Conservation (phyloP, 2,329 filamentous ascomycete genomes). For the Penicillium palitans region DNA sequence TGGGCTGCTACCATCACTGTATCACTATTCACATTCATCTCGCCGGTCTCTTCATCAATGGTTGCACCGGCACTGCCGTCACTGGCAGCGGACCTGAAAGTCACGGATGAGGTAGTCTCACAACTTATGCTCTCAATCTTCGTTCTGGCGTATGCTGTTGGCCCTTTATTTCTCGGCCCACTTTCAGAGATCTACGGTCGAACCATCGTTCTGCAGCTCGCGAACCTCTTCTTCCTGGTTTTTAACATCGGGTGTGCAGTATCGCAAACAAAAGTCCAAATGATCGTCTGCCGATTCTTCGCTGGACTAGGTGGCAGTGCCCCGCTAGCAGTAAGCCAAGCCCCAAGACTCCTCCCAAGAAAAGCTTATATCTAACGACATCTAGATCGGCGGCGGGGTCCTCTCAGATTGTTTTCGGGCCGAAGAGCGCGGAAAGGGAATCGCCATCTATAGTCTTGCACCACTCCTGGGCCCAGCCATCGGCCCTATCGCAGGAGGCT, state of each 20-base stretch:
- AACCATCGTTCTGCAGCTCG: constrained; percentile 54
- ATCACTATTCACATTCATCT: constrained; percentile 61
- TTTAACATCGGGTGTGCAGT: constrained; percentile 64
- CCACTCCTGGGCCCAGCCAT: constrained; percentile 66
- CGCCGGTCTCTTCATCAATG: constrained; percentile 65
- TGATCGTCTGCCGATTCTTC: constrained; percentile 61
- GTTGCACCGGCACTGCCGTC: constrained; percentile 53
- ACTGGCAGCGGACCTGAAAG: constrained; percentile 57
- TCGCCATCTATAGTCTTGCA: constrained; percentile 63
- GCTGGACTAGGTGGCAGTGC: constrained; percentile 61
- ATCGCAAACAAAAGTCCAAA: constrained; percentile 52
- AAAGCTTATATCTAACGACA: constrained; percentile 3
- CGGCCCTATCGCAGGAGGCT: constrained; percentile 66
- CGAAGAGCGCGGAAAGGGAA: constrained; percentile 63
- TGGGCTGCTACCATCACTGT: constrained; percentile 59
- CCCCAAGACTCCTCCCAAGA: background rate
- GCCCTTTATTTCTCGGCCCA: constrained; percentile 54
- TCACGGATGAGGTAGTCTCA: constrained; percentile 47
- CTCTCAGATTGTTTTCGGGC: constrained; percentile 60
- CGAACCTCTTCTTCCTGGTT: constrained; percentile 57
- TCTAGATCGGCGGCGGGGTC: constrained; percentile 51
- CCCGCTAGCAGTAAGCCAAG: constrained; percentile 49
- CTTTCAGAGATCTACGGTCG: constrained; percentile 59
- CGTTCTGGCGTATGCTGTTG: constrained; percentile 56
- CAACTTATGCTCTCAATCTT: constrained; percentile 58